Percentiles rank a stretch among this genome's conserved stretches.
phyloP scores from a whole-genome alignment of 257 asterid species.

The Lycium ferocissimum region DNA sequence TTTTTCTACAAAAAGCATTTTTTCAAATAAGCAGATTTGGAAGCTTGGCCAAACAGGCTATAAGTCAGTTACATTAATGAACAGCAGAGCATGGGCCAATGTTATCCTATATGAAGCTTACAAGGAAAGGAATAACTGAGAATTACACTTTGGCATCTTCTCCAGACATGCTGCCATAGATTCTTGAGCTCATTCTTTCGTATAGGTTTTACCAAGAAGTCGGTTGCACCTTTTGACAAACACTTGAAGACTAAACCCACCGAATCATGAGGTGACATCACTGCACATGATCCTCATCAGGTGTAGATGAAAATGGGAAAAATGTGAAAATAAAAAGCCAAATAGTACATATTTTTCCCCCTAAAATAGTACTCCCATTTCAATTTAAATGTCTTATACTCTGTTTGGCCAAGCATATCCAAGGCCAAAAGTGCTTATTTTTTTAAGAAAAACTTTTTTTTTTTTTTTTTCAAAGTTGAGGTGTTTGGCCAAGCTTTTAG shows the following conservation, averaged over 20 bases:
- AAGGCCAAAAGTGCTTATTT: too few species aligned
- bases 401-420: too few species aligned
- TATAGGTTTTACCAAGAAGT: conserved; percentile 86
- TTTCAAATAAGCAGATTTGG: too few species aligned
- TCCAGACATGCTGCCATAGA: conserved; percentile 98
- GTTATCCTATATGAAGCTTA: neutral
- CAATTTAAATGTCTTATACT: neutral
- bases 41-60: too few species aligned
- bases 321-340: conserved; percentile 22
- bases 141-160: conserved; percentile 82
- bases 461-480: too few species aligned
- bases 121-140: neutral
- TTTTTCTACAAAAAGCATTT: too few species aligned
- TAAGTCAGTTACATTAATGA: neutral
- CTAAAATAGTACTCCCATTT: neutral
- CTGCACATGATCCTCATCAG: conserved; percentile 58
- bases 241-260: conserved; percentile 88
- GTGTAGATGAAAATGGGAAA: conserved; percentile 36
- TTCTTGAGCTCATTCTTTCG: conserved; percentile 91
- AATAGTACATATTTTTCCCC: neutral
- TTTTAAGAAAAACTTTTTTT: too few species aligned
- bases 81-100: neutral
- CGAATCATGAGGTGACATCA: conserved; percentile 95
- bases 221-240: conserved; percentile 90
- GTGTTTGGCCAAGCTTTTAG: too few species aligned